phyloP scores from a whole-genome alignment of 208 protist genomes.

The Kentomonas sorsogonicus region DNA sequence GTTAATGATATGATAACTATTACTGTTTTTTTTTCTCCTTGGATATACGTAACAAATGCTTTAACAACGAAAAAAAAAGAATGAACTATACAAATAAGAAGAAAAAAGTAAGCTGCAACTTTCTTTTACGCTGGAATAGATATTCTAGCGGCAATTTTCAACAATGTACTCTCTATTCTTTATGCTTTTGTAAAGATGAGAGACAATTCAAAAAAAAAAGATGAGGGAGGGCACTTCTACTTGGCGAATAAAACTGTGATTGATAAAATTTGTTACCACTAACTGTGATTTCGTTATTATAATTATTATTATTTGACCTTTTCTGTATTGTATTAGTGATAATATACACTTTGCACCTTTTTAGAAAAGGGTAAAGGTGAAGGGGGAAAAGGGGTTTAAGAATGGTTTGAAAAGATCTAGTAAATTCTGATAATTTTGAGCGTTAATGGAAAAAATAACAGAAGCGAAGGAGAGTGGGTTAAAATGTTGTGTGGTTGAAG shows the following conservation, averaged over 20 bases:
- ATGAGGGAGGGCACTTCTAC: neutral
- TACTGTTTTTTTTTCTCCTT: too few species aligned
- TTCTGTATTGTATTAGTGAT: neutral
- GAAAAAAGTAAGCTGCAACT: constrained; percentile 1
- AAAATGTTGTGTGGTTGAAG: too few species aligned
- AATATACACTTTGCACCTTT: neutral
- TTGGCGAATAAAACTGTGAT: neutral
- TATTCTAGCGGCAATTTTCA: neutral
- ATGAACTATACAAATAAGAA: constrained; percentile 4
- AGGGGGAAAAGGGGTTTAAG: neutral
- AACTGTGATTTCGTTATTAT: neutral
- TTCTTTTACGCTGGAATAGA: neutral
- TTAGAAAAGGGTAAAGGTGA: neutral
- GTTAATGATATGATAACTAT: too few species aligned
- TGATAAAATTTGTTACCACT: neutral
- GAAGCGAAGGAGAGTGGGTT: neutral
- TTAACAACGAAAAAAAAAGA: constrained; percentile 6
- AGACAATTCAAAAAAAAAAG: neutral
- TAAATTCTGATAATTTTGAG: neutral
- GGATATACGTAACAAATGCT: too few species aligned
- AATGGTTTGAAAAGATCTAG: neutral
- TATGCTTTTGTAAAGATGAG: neutral
- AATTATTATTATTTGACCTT: constrained; percentile 5
- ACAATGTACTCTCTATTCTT: neutral
- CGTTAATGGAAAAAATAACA: neutral